phyloP scores from a whole-genome alignment of 257 asterid species.

The Solanum habrochaites region DNA sequence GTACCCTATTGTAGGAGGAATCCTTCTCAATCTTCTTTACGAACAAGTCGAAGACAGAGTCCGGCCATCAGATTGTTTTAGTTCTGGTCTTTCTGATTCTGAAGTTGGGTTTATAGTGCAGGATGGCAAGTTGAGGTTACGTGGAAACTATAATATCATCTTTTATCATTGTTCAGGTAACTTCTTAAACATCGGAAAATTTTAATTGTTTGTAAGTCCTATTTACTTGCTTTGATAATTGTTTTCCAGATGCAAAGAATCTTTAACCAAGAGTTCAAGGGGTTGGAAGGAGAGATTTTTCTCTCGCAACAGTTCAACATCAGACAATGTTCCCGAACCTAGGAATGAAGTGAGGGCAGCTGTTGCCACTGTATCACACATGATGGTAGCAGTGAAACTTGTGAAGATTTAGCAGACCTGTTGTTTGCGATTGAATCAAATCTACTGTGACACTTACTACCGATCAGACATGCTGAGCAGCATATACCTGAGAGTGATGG shows the following conservation, averaged over 20 bases:
- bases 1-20: slow-evolving; percentile 22
- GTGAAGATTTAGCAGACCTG: no score
- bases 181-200: background rate
- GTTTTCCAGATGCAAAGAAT: slow-evolving; percentile 56
- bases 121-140: slow-evolving; percentile 76
- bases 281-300: slow-evolving; percentile 95
- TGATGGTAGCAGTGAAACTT: no score
- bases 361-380: slow-evolving; percentile 29
- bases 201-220: background rate
- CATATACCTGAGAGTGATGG: slow-evolving; percentile 9
- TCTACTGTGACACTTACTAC: slow-evolving; percentile 12
- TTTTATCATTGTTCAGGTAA: background rate
- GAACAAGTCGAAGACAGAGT: slow-evolving; percentile 58
- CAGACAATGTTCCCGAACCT: slow-evolving; percentile 32
- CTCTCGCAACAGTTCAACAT: slow-evolving; percentile 43
- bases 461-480: slow-evolving; percentile 14
- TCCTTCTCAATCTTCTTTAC: slow-evolving; percentile 49
- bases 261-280: slow-evolving; percentile 79
- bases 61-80: slow-evolving; percentile 83
- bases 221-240: background rate
- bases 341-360: slow-evolving; percentile 32
- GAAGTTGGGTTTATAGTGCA: slow-evolving; percentile 59
- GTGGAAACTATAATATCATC: background rate
- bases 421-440: no score
- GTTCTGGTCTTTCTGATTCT: slow-evolving; percentile 62